Percentiles rank a stretch among this genome's conserved stretches.
Conservation (phyloP, 192 early-diverging fungal genomes). For the Coemansia sp. region DNA sequence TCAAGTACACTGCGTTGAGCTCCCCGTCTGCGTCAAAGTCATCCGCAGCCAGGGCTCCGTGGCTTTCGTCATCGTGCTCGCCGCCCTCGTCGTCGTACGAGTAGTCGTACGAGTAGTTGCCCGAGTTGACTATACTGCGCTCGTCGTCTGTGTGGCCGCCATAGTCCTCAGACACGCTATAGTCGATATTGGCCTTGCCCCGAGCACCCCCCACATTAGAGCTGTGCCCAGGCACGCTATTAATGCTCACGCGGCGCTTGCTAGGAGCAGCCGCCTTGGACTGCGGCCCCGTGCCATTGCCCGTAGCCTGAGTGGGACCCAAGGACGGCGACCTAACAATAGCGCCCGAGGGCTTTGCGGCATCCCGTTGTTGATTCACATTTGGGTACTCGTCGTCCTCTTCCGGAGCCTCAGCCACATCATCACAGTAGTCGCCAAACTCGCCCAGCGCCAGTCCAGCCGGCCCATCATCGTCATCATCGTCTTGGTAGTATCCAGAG, state of each 20-base stretch:
- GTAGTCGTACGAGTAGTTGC: slow-evolving; percentile 13
- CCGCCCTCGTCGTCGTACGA: slow-evolving; percentile 23
- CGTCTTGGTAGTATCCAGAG: slow-evolving; percentile 4
- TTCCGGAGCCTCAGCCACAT: slow-evolving; percentile 25
- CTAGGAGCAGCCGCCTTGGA: neutral
- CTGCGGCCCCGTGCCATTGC: neutral
- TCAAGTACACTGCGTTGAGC: slow-evolving; percentile 55
- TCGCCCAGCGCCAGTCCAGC: slow-evolving; percentile 47
- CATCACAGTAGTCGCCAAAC: slow-evolving; percentile 37
- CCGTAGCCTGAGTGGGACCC: neutral
- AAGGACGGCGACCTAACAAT: slow-evolving; percentile 17
- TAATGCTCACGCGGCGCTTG: slow-evolving; percentile 30
- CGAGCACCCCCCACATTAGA: neutral
- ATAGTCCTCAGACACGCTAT: slow-evolving; percentile 1
- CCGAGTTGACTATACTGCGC: neutral
- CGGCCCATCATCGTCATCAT: slow-evolving; percentile 1
- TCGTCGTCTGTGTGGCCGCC: slow-evolving; percentile 1
- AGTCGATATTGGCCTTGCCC: neutral
- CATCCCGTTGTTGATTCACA: neutral
- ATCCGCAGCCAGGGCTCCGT: neutral
- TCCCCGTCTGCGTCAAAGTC: slow-evolving; percentile 38
- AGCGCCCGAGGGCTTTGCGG: slow-evolving; percentile 25
- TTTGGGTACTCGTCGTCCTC: slow-evolving; percentile 18
- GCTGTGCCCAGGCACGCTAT: slow-evolving; percentile 41
- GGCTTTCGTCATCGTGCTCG: neutral